phyloP scores from a whole-genome alignment of 208 protist genomes.

The Acanthamoeba royreba region DNA sequence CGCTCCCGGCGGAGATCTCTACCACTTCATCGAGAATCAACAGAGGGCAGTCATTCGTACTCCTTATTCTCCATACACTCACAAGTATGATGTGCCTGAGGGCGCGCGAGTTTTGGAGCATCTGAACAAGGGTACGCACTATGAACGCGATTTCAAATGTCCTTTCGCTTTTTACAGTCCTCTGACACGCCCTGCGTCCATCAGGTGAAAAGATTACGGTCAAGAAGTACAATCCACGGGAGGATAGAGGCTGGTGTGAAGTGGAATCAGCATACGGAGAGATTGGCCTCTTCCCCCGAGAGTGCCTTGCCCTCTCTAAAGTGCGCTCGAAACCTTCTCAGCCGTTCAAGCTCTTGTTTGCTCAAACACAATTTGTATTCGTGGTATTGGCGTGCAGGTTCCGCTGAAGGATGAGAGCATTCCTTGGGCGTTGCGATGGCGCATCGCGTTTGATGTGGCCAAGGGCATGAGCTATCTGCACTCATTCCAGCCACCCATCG shows the following conservation, averaged over 20 bases:
- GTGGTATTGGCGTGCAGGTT: too few relatives aligned
- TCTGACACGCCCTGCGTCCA: not conserved
- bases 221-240: not conserved
- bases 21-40: slow-evolving; percentile 4
- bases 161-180: too few relatives aligned
- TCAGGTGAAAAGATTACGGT: not conserved
- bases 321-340: too few relatives aligned
- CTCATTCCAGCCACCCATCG: slow-evolving; percentile 47
- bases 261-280: not conserved
- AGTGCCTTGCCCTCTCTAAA: not conserved
- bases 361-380: too few relatives aligned
- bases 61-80: not conserved
- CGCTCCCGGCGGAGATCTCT: slow-evolving; percentile 48
- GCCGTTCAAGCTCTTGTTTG: too few relatives aligned
- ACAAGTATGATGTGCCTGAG: not conserved
- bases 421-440: not conserved
- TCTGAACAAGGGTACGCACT: not conserved
- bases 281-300: not conserved
- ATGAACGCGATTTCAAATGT: too few relatives aligned
- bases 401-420: not conserved
- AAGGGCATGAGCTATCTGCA: slow-evolving; percentile 44
- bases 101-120: not conserved
- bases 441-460: slow-evolving; percentile 58
- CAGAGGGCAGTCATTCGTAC: not conserved
- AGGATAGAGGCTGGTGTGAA: not conserved